phyloP scores from a whole-genome alignment of 306 rosid genomes.

The Biancaea sappan region DNA sequence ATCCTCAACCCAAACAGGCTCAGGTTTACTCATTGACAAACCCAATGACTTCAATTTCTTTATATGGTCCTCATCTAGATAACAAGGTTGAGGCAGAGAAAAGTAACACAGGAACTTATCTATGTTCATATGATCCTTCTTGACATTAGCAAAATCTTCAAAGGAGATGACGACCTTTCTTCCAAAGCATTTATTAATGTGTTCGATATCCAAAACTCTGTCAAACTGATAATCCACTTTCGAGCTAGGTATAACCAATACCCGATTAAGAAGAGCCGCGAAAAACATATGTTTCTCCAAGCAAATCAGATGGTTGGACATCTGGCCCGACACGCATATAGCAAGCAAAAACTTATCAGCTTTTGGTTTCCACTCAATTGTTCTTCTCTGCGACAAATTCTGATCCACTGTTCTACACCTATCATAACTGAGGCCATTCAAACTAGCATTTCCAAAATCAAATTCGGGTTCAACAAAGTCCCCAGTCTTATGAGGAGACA shows the following conservation, averaged over 20 bases:
- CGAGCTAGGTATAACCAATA: conserved; percentile 84
- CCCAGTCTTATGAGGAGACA: conserved; percentile 61
- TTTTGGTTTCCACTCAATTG: conserved; percentile 84
- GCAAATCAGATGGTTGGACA: conserved; percentile 96
- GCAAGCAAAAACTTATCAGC: conserved; percentile 71
- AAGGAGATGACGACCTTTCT: conserved; percentile 75
- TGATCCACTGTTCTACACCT: conserved; percentile 75
- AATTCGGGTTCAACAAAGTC: conserved; percentile 38
- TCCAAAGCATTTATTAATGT: conserved; percentile 79
- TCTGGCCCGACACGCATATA: conserved; percentile 87
- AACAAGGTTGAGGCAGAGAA: conserved; percentile 74
- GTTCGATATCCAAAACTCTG: conserved; percentile 80
- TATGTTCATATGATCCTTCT: conserved; percentile 73
- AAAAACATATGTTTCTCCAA: conserved; percentile 95
- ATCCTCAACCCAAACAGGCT: conserved; percentile 81
- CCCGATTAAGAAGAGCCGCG: conserved; percentile 77
- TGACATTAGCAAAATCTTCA: conserved; percentile 65
- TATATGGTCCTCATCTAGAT: conserved; percentile 63
- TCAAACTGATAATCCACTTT: conserved; percentile 70
- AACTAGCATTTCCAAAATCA: conserved; percentile 43
- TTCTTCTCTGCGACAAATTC: conserved; percentile 54
- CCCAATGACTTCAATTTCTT: conserved; percentile 73
- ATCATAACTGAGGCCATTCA: conserved; percentile 44
- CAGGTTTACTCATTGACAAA: conserved; percentile 62
- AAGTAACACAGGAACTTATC: conserved; percentile 80